These are phyloP conservation scores for Saccharomyces paradoxus DNA, from an alignment of 805 yeast genomes.

Conservation along the genomic window DNA sequence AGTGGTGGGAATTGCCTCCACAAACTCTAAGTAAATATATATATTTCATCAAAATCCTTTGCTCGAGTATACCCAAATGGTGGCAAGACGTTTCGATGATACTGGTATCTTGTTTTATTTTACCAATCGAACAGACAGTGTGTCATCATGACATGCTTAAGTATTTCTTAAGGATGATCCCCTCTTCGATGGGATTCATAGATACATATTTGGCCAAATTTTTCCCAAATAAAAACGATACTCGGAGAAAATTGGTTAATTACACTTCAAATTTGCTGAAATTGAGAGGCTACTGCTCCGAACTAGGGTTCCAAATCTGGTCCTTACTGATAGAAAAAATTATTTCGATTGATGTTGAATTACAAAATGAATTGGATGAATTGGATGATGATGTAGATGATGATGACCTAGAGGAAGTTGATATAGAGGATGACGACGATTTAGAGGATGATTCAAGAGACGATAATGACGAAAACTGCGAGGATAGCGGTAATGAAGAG, in stretches of 20 bases:
- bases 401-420: constrained; percentile 39
- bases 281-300: constrained; percentile 63
- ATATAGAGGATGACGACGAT: constrained; percentile 28
- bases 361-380: constrained; percentile 82
- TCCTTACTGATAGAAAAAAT: constrained; percentile 67
- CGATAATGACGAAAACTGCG: constrained; percentile 28
- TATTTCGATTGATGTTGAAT: constrained; percentile 83
- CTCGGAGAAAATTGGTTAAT: constrained; percentile 44
- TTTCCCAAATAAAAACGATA: constrained; percentile 76
- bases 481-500: constrained; percentile 29
- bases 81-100: constrained; percentile 71
- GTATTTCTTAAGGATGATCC: constrained; percentile 63
- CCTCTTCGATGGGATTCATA: constrained; percentile 67
- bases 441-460: constrained; percentile 27
- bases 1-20: constrained; percentile 49
- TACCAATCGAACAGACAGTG: constrained; percentile 26
- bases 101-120: constrained; percentile 54
- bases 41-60: constrained; percentile 66
- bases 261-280: constrained; percentile 59
- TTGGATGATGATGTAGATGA: constrained; percentile 66
- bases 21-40: constrained; percentile 48
- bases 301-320: constrained; percentile 70
- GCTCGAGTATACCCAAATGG: constrained; percentile 85
- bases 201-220: constrained; percentile 47
- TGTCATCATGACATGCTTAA: constrained; percentile 57